These are phyloP conservation scores for Yamadazyma laniorum DNA, from an alignment of 805 yeast species.

Conservation along the genomic window DNA sequence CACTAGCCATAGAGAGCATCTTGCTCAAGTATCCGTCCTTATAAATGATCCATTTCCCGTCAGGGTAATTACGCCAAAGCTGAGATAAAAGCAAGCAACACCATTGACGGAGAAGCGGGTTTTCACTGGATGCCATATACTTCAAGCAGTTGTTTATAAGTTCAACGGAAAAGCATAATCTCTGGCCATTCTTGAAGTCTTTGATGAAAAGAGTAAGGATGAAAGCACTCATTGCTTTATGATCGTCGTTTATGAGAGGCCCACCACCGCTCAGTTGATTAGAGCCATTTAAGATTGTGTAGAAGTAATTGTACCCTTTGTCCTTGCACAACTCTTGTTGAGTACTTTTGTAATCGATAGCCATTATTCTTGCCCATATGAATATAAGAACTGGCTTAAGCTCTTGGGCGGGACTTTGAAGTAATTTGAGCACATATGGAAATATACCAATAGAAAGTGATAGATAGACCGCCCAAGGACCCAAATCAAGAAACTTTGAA, in stretches of 20 bases:
- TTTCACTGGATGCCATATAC: conserved; percentile 70
- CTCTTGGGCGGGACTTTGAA: conserved; percentile 95
- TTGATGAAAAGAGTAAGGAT: conserved; percentile 81
- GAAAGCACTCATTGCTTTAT: conserved; percentile 93
- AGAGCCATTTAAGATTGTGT: conserved; percentile 61
- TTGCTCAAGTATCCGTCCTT: conserved; percentile 61
- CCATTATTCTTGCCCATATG: conserved; percentile 97
- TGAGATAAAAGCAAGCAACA: conserved; percentile 76
- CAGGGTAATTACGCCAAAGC: conserved; percentile 67
- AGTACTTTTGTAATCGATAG: conserved; percentile 85
- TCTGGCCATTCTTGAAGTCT: conserved; percentile 77
- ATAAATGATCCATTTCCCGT: conserved; percentile 69
- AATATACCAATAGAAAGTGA: conserved; percentile 93
- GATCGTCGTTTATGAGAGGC: conserved; percentile 64
- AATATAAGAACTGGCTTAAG: conserved; percentile 90
- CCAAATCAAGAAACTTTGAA: conserved; percentile 84
- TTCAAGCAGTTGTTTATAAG: conserved; percentile 63
- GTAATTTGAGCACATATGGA: conserved; percentile 85
- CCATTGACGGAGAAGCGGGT: conserved; percentile 92
- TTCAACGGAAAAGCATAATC: conserved; percentile 72
- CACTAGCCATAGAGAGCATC: conserved; percentile 60
- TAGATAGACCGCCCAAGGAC: conserved; percentile 96
- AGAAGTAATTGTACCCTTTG: conserved; percentile 84
- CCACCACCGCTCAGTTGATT: conserved; percentile 32
- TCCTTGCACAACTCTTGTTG: conserved; percentile 92